phyloP scores from a whole-genome alignment of 805 yeast species.

The Candida palmyrensis region DNA sequence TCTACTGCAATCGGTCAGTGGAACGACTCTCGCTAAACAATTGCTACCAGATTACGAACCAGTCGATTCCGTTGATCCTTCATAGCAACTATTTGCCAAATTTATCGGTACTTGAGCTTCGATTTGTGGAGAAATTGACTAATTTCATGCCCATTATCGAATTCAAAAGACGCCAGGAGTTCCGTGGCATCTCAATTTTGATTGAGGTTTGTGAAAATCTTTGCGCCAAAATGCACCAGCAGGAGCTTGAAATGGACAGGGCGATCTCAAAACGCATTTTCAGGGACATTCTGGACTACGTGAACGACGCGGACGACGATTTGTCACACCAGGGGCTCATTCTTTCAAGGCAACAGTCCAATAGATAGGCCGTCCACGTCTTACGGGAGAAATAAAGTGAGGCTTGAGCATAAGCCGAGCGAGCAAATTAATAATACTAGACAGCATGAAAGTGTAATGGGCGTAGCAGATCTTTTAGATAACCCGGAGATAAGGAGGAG shows the following conservation, averaged over 20 bases:
- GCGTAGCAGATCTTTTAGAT: too few species aligned
- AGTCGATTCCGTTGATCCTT: slow-evolving; percentile 48
- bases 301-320: slow-evolving; percentile 44
- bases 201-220: slow-evolving; percentile 77
- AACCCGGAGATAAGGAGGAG: too few species aligned
- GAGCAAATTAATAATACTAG: too few species aligned
- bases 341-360: too few species aligned
- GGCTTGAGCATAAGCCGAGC: too few species aligned
- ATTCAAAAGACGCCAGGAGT: slow-evolving; percentile 52
- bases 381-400: too few species aligned
- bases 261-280: slow-evolving; percentile 53
- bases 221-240: slow-evolving; percentile 52
- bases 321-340: slow-evolving; percentile 11
- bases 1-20: slow-evolving; percentile 41
- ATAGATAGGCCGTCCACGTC: too few species aligned
- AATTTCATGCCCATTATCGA: slow-evolving; percentile 61
- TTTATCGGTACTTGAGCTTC: slow-evolving; percentile 71
- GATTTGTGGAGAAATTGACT: slow-evolving; percentile 54
- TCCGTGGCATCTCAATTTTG: slow-evolving; percentile 45
- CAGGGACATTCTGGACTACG: slow-evolving; percentile 63
- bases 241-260: slow-evolving; percentile 55
- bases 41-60: slow-evolving; percentile 56
- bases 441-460: too few species aligned
- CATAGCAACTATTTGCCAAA: slow-evolving; percentile 46
- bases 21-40: slow-evolving; percentile 72